Percentiles rank a stretch among this genome's conserved stretches.
Conservation (phyloP, 257 asterid species). For the Ocimum tenuiflorum region DNA sequence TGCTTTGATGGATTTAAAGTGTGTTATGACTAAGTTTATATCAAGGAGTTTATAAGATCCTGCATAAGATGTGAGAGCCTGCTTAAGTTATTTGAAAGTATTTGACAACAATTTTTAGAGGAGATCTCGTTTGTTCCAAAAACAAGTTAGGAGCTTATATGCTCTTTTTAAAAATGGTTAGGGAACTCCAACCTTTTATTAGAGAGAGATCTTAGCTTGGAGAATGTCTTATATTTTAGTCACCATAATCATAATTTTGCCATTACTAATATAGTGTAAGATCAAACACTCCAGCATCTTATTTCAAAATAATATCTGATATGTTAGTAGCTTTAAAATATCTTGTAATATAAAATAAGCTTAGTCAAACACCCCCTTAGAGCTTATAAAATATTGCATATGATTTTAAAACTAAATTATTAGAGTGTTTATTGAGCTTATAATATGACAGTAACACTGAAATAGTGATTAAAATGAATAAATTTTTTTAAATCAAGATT, state of each 20-base stretch:
- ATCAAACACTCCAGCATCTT: not conserved
- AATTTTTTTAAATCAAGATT: not conserved
- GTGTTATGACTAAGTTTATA: not conserved
- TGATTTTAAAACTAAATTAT: not conserved
- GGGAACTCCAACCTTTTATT: not conserved
- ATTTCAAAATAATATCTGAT: not conserved
- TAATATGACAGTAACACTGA: not conserved
- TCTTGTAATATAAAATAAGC: not conserved
- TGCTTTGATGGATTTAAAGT: too few relatives aligned
- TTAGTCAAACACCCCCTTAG: not conserved
- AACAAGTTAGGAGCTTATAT: not conserved
- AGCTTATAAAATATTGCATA: not conserved
- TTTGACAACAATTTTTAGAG: not conserved
- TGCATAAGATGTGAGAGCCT: not conserved
- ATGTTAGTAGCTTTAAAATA: not conserved
- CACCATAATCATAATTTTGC: not conserved
- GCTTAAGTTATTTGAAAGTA: not conserved
- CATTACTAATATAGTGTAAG: not conserved
- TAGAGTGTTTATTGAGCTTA: not conserved
- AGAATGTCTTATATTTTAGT: not conserved
- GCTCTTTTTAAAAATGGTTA: not conserved
- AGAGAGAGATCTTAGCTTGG: not conserved
- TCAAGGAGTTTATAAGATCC: not conserved
- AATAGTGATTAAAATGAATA: not conserved
- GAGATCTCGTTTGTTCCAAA: not conserved